Base-by-base conservation (phyloP, 768 basidiomycete species). In the Cystofilobasidium bisporidii region DNA sequence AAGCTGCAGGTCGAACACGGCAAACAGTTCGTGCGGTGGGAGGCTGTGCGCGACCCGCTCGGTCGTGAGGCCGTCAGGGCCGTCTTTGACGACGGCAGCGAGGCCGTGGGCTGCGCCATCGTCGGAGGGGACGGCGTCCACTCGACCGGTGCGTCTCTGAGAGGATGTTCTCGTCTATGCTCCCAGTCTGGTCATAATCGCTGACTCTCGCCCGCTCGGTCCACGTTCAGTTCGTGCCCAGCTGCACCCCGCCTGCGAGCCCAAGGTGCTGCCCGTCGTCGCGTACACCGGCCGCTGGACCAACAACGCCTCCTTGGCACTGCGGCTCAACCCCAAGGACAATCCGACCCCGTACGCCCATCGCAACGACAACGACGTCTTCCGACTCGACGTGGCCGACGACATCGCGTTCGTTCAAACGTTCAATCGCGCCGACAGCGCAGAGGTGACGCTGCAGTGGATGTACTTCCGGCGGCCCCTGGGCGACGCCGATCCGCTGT, bases 41-140 rank as follows among this genome's bases (percentile, higher is more conserved):
- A 68, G 45, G 11, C 28, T 28, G 53, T 68, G 40, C 30, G 30
- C 18, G 67, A 68, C 57, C 24, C 43, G 22, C 17, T 36, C 2
- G 67, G 67, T 15, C 55, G 60, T 24, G 32, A 62, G 26, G 67
- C 61, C 2, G 28, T 68, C 36, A 33, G 32, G 32, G 67, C 67
- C 43, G 26, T 47, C 55, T 68, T 68, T 28, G 26, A 56, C 17
- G 67, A 63, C 43, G 67, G 67, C 0, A 17, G 53, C 6, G 28
- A 43, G 28, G 67, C 41, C 24, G 5, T 63, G 1, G 67, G 67
- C 18, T 68, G 50, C 24, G 67, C 67, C 32, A 45, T 68, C 41
- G 38, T 68, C 17, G 67, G 53, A 30, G 67, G 55, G 2, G 67
- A 68, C 32, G 67, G 67, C 11, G 41, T 68, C 15, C 61, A 57